Base-by-base conservation (phyloP, 768 basidiomycete genomes). In the Candolleomyces aberdarensis region DNA sequence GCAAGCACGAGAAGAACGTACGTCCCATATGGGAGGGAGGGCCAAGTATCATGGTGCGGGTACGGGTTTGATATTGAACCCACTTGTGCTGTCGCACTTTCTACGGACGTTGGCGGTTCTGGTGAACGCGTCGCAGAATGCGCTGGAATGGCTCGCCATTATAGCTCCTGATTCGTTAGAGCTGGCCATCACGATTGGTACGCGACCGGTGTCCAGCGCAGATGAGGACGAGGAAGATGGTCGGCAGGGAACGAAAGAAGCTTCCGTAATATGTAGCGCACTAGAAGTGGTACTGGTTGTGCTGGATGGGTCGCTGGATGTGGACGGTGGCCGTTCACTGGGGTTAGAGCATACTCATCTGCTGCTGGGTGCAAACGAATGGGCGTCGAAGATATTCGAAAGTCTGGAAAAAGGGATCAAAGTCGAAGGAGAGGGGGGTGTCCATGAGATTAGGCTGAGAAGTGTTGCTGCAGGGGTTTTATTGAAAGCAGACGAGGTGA, bases 131-230 rank as follows among this genome's bases (percentile, higher is more conserved):
- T 85, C 89, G 1, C 83, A 88, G 60, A 88, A 93, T 65, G 88
- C 93, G 15, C 79, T 85, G 0, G 86, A 91, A 62, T 98, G 91
- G 87, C 76, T 94, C 48, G 80, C 86, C 7, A 79, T 96, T 10
- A 76, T 97, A 54, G 91, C 87, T 3, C 94, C 95, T 0, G 88
- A 92, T 64, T 78, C 88, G 4, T 73, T 98, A 56, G 93, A 96
- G 67, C 79, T 98, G 20, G 93, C 93, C 1, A 74, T 95, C 22
- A 87, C 89, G 0, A 65, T 96, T 32, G 93, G 94, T 0, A 86
- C 87, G 6, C 78, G 81, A 51, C 86, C 87, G 8, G 72, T 88
- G 31, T 83, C 86, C 17, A 72, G 67, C 62, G 69, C 75, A 7
- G 76, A 78, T n/a, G 72, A 75, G 3, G 72, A 73, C 10, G 67